Base-by-base conservation (phyloP, 1,139 yeast species). In the Suhomyces atakaporum region DNA sequence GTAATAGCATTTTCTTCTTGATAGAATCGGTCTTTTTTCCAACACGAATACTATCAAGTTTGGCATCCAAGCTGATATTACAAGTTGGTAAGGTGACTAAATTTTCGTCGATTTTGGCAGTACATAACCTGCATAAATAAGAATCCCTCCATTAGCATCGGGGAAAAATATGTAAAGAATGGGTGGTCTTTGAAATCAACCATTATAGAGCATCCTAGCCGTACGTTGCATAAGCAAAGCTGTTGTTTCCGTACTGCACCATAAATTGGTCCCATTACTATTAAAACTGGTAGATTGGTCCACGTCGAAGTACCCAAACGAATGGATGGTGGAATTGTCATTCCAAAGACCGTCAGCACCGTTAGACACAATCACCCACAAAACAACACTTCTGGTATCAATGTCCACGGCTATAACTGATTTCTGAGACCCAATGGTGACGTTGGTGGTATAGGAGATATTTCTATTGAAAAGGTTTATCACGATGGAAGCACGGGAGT, bases 1-100 rank as follows among this genome's bases (percentile, higher is more conserved):
- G 92, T 27, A 84, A 58, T 29, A 80, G 55, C 2, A 81, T 16
- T 7, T 20, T 6, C 4, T 9, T 6, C 4, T n/a, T 10, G 14
- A n/a, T 7, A 2, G n/a, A 7, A 7, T 16, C 4, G 8, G 26
- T 9, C 1, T n/a, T 16, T 12, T 20, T 22, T 9, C 19, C 33
- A 10, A 15, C 25, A 11, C 12, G 4, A 58, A 58, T 18, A 63
- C 50, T 40, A 50, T 56, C 35, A 46, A 44, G 20, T 45, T 19
- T 14, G 7, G 29, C 20, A 8, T n/a, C 23, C n/a, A 34, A 25
- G 11, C 15, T 2, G 3, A 1, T 16, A n/a, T n/a, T n/a, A n/a
- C n/a, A n/a, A n/a, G n/a, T n/a, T n/a, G n/a, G n/a, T n/a, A n/a
- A n/a, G n/a, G 35, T 31, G 4, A 40, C 35, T 38, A 60, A 54